Base-by-base conservation (phyloP, 441 rosid genomes). In the Dalechampia spathulata region DNA sequence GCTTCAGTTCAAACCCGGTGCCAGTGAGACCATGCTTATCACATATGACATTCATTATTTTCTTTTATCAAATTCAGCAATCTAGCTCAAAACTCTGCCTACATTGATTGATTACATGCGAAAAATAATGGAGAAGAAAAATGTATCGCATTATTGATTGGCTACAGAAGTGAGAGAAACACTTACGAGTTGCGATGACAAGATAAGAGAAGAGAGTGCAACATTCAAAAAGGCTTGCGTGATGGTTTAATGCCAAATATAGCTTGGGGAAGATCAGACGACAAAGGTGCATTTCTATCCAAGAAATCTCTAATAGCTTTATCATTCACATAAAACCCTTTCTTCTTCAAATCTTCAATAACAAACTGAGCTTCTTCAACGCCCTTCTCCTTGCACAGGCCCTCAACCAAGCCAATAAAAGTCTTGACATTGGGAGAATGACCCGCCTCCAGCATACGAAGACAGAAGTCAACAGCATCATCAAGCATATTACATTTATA, bases 351-450 rank as follows among this genome's bases (percentile, higher is more conserved):
- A 37, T 39, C 58, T 5, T 47, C 54, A 21, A 92, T 71, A 36
- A 72, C 77, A 32, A 7, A 48, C 68, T 52, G 70, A 17, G 81
- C 85, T 64, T 76, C 83, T 63, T 79, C 83, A n/a, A 93, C 73
- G 10, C 89, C 80, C 69, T 73, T 82, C 59, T 69, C 80, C 57
- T 69, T 78, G 52, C 95, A 90, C 41, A 87, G 63, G 2, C 72
- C 86, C 64, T 83, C 87, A 64, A 93, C 83, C 77, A 93, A 70
- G 15, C 90, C 95, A 42, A 93, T 90, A 63, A 93, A 93, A 40
- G 93, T 86, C 32, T 71, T 41, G 25, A 81, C 71, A 52, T 82
- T 87, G 1, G 90, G 96, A 62, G 90, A 83, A 73, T 89, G 85
- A 34, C 94, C 96, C 0, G 78, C 75, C n/a, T 85, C 86, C 39